These are phyloP conservation scores for Arthrobotrys musiformis DNA, from an alignment of 2,329 filamentous ascomycete genomes.

Conservation along the genomic window DNA sequence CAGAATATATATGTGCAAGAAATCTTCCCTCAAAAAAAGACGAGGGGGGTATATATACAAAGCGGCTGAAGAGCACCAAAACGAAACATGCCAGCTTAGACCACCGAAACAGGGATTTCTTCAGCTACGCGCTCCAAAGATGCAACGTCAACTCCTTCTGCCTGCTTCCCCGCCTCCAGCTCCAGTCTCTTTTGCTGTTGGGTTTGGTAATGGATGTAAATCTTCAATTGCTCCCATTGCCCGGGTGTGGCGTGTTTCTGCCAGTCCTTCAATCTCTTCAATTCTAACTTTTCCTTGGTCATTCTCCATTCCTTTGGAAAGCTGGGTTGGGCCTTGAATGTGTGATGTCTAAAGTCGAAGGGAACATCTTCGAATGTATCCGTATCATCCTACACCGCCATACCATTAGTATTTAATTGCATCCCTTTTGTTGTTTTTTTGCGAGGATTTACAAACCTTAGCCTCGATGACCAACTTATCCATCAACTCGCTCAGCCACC, in stretches of 20 bases:
- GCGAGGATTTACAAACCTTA: conserved; percentile 66
- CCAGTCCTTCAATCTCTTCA: conserved; percentile 51
- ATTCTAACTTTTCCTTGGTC: conserved; percentile 71
- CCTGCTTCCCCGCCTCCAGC: conserved; percentile 2
- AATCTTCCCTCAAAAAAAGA: not conserved
- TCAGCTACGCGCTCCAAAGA: not conserved
- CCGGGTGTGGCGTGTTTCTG: conserved; percentile 24
- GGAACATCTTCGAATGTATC: conserved; percentile 91
- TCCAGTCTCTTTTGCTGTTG: conserved; percentile 18
- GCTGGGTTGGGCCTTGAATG: conserved; percentile 66
- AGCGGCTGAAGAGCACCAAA: not conserved
- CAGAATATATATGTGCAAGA: conserved; percentile 32
- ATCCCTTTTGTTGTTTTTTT: not conserved
- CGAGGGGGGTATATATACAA: conserved; percentile 14
- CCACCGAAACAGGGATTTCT: conserved; percentile 3
- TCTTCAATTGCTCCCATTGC: conserved; percentile 32
- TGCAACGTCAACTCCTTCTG: not conserved
- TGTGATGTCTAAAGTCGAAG: conserved; percentile 80
- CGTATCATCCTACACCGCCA: conserved; percentile 70
- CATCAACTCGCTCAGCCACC: conserved; percentile 85
- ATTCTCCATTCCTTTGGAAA: conserved; percentile 88
- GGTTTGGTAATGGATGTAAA: conserved; percentile 21
- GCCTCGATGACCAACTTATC: conserved; percentile 78
- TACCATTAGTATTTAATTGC: not conserved
- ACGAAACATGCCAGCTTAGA: not conserved